These are phyloP conservation scores for Camelina neglecta DNA, from an alignment of 345 rosid species.

Conservation along the genomic window DNA sequence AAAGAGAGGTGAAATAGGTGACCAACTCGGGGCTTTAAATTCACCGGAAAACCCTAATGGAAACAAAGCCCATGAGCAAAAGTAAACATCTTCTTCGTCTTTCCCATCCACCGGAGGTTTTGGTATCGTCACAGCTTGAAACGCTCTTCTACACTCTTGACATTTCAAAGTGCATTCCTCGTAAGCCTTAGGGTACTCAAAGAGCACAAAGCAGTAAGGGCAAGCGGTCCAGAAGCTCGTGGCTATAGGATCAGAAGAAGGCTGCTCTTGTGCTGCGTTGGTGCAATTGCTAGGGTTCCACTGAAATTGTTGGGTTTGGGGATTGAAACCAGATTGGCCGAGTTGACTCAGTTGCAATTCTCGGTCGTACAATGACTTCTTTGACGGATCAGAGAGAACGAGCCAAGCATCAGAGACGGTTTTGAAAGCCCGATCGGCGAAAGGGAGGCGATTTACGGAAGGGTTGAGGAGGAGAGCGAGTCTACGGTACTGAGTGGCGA, in stretches of 20 bases:
- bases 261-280: conserved; percentile 19
- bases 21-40: conserved; percentile 55
- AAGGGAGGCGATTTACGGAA: conserved; percentile 60
- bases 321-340: conserved; percentile 28
- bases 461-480: conserved; percentile 79
- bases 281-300: conserved; percentile 31
- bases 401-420: conserved; percentile 86
- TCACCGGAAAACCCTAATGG: conserved; percentile 70
- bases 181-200: conserved; percentile 77
- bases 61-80: conserved; percentile 74
- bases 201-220: conserved; percentile 80
- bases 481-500: conserved; percentile 81
- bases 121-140: conserved; percentile 67
- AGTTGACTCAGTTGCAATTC: conserved; percentile 71
- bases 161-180: conserved; percentile 80
- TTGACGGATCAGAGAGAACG: conserved; percentile 69
- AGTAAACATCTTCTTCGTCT: conserved; percentile 60
- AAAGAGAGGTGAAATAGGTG: conserved; percentile 74
- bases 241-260: conserved; percentile 33
- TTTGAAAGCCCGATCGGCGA: conserved; percentile 75
- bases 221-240: conserved; percentile 94
- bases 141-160: conserved; percentile 80
- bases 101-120: conserved; percentile 70
- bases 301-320: conserved; percentile 25
- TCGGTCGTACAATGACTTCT: conserved; percentile 72